Conservation (phyloP, 169 alveolate species). For the Plasmodium vinckei region DNA sequence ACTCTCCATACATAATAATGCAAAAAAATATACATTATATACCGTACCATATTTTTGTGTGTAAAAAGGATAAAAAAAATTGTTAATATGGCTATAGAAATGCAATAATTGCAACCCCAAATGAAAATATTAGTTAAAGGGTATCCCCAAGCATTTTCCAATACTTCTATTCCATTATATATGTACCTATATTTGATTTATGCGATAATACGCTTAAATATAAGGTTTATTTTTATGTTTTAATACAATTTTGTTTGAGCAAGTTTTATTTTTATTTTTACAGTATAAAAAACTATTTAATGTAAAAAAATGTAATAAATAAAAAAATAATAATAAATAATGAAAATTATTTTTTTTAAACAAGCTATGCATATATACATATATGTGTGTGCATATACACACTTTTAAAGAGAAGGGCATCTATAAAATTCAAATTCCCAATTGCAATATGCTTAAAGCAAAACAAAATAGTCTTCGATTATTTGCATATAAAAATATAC, state of each 20-base stretch:
- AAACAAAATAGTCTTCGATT: no score
- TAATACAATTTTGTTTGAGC: slow-evolving; percentile 4
- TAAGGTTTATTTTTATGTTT: not conserved
- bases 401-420: no score
- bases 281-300: slow-evolving; percentile 2
- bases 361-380: not conserved
- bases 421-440: no score
- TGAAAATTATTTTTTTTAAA: not conserved
- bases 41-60: no score
- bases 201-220: not conserved
- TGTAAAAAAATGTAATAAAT: not conserved
- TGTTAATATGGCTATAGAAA: no score
- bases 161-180: not conserved
- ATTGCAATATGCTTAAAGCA: not conserved
- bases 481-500: no score
- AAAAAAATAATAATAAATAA: slow-evolving; percentile 21
- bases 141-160: no score
- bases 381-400: not conserved
- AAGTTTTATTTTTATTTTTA: slow-evolving; percentile 13
- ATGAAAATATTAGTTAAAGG: no score
- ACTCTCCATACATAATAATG: no score
- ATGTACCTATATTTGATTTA: not conserved
- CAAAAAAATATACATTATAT: no score
- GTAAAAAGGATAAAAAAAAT: no score
- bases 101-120: no score